A percentile compares a stretch with the other conserved stretches of the same genome.
phyloP scores from a whole-genome alignment of 1,284 basidiomycete species.

The Irpex sp. region DNA sequence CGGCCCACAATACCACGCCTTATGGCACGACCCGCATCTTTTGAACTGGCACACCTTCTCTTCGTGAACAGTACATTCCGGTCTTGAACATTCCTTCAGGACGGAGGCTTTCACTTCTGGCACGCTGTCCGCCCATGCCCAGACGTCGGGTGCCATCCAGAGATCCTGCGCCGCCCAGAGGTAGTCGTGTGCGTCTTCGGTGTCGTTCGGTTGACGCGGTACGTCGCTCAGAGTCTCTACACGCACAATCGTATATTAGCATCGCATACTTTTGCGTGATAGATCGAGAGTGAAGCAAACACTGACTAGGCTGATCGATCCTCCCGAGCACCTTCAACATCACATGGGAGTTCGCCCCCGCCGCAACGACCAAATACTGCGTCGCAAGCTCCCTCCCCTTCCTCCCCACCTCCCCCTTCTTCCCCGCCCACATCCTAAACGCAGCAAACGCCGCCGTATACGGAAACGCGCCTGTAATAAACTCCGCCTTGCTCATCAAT shows the following conservation, averaged over 20 bases:
- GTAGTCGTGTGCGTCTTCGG: constrained; percentile 42
- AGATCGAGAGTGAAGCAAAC: background rate
- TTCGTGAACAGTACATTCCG: constrained; percentile 17
- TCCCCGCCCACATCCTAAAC: background rate
- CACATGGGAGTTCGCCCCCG: constrained; percentile 12
- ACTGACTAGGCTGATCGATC: constrained; percentile 33
- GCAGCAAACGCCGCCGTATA: background rate
- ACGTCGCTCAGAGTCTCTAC: constrained; percentile 30
- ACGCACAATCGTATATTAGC: background rate
- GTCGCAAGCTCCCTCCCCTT: constrained; percentile 35
- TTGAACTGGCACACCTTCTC: constrained; percentile 19
- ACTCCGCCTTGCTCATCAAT: background rate
- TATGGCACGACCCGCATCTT: background rate
- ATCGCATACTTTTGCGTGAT: background rate
- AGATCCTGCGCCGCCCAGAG: constrained; percentile 41
- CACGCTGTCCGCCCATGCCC: constrained; percentile 38
- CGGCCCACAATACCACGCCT: constrained; percentile 1
- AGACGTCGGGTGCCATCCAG: constrained; percentile 38
- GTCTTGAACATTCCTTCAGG: constrained; percentile 27
- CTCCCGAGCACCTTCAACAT: constrained; percentile 23
- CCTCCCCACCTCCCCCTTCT: constrained; percentile 25
- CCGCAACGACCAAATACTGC: constrained; percentile 35
- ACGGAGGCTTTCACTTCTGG: constrained; percentile 27
- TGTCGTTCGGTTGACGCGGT: constrained; percentile 31
- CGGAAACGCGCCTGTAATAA: background rate